Evolutionary conservation across 2,329 filamentous ascomycete species (phyloP), one percentile per base, ranked within the genome.

Genomic region (Xylariaceae sp.): DNA sequence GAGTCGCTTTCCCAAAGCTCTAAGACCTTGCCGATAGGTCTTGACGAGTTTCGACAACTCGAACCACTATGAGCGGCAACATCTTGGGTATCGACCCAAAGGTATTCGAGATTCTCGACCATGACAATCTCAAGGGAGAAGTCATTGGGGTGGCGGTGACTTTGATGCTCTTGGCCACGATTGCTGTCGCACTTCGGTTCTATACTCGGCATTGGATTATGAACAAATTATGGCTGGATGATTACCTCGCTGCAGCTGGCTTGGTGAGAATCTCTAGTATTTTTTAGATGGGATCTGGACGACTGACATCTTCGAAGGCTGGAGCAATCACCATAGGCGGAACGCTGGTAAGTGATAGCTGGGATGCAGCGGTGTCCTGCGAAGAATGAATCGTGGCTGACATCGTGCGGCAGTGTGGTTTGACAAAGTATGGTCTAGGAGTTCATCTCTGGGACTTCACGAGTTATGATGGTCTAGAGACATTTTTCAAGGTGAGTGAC

Each of bases 191-290:
- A n/a, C 16, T 45, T 3, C 48, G 50, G 13, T 19, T 53, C 36
- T 51, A 53, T 35, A 50, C 45, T 19, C 48, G 49, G 28, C 32
- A 44, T 18, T 50, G 39, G 31, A 39, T 54, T 17, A 19, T 51
- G 16, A 44, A 41, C 13, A 31, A 42, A 19, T 34, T 52, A 16
- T 49, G 49, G 45, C 3, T 44, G 15, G 47, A 52, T 38, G 51
- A 53, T 41, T 43, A 45, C 35, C 33, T 51, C 30, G 44, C 48
- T 28, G 19, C 45, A 17, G 44, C 38, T 28, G 50, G 44, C 37
- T 38, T 45, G 47, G 50, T 53, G 41, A 43, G 48, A 35, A 35
- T n/a, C 32, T 16, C 12, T 29, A n/a, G 15, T 22, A 11, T 17
- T 48, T 45, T 18, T 47, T 28, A 26, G 22, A 6, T 26, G 6